Percentiles rank a stretch among this genome's conserved stretches.
These are phyloP conservation scores for Fusarium equiseti DNA, from an alignment of 2,329 filamentous ascomycete genomes.

Conservation along the genomic window DNA sequence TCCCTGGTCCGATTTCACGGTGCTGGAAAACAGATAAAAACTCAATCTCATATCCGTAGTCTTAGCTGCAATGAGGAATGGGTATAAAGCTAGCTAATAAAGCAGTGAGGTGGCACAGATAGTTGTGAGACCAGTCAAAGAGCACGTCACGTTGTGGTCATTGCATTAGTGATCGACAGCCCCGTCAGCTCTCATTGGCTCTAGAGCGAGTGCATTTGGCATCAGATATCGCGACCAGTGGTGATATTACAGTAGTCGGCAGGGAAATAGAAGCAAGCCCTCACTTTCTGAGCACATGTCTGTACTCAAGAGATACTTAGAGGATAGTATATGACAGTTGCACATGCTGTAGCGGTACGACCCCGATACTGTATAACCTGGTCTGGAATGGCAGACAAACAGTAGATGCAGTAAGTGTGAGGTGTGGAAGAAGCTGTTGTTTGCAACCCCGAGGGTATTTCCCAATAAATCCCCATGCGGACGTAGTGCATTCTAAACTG, in stretches of 20 bases:
- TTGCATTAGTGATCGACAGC: slow-evolving; percentile 4
- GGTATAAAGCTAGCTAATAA: slow-evolving; percentile 4
- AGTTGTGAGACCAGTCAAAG: neutral
- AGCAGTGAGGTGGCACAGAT: neutral
- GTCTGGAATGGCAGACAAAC: neutral
- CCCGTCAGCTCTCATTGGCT: slow-evolving; percentile 1
- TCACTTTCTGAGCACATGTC: neutral
- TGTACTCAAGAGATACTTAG: neutral
- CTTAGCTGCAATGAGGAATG: slow-evolving; percentile 14
- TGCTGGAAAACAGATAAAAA: slow-evolving; percentile 6
- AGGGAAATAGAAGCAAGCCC: neutral
- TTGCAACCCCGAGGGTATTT: neutral
- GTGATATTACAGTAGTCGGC: neutral
- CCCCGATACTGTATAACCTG: no score
- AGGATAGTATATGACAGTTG: neutral
- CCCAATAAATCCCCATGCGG: neutral
- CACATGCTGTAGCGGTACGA: neutral
- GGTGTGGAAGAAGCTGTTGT: neutral
- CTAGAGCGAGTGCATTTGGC: neutral
- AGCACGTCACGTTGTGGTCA: slow-evolving; percentile 10
- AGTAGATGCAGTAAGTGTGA: neutral
- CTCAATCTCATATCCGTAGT: slow-evolving; percentile 6
- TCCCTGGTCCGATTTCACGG: slow-evolving; percentile 19
- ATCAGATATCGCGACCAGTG: neutral
- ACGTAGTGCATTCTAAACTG: neutral